Conservation (phyloP, 192 early-diverging fungal species). For the Umbelopsis sp. region DNA sequence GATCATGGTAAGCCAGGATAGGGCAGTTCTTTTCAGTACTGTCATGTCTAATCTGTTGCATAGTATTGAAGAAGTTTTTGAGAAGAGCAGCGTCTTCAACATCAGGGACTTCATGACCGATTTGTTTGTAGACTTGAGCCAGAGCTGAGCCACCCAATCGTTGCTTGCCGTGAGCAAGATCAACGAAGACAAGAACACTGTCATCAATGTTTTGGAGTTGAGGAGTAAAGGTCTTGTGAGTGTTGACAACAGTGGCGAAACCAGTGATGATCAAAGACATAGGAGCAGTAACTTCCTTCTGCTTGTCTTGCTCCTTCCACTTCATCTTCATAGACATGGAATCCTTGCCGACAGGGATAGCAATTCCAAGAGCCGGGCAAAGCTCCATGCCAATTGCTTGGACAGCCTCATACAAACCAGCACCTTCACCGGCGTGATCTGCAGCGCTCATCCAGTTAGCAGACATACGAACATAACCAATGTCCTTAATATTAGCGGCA, state of each 20-base stretch:
- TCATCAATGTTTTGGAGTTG: conserved; percentile 58
- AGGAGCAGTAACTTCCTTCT: conserved; percentile 79
- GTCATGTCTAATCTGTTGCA: conserved; percentile 56
- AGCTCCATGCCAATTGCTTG: conserved; percentile 91
- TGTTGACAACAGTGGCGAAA: conserved; percentile 87
- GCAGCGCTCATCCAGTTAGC: conserved; percentile 99
- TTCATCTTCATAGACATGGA: conserved; percentile 99
- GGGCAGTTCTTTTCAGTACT: conserved; percentile 43
- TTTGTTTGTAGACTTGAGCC: conserved; percentile 92
- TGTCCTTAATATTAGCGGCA: conserved; percentile 78
- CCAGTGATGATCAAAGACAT: conserved; percentile 92
- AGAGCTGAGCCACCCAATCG: conserved; percentile 93
- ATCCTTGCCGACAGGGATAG: conserved; percentile 99
- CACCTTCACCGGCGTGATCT: conserved; percentile 87
- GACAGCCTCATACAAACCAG: conserved; percentile 91
- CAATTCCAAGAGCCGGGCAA: conserved; percentile 90
- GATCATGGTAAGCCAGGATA: conserved; percentile 96
- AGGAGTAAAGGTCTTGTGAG: conserved; percentile 87
- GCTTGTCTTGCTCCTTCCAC: conserved; percentile 61
- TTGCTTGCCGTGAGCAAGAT: conserved; percentile 80
- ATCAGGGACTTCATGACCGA: conserved; percentile 83
- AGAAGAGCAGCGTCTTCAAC: conserved; percentile 73
- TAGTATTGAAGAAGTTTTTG: conserved; percentile 76
- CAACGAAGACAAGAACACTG: conserved; percentile 81
- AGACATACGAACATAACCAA: conserved; percentile 79